phyloP scores from a whole-genome alignment of 805 yeast species.

The Starmerella etchellsii region DNA sequence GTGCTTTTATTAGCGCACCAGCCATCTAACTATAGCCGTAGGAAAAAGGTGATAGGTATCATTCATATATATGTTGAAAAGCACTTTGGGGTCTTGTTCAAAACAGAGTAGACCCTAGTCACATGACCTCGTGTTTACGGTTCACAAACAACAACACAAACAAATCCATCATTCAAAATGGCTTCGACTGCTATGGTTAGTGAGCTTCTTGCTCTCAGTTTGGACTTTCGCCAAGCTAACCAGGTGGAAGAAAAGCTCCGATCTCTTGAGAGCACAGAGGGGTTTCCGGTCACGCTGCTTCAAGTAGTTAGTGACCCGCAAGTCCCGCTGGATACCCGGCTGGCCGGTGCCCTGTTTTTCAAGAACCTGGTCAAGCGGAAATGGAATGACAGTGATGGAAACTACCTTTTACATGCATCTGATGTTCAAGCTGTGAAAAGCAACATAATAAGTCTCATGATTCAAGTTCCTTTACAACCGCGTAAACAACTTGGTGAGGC shows the following conservation, averaged over 20 bases:
- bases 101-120: too few relatives aligned
- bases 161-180: not conserved
- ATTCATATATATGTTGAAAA: too few relatives aligned
- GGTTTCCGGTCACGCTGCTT: slow-evolving; percentile 63
- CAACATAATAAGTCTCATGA: slow-evolving; percentile 80
- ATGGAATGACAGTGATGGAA: slow-evolving; percentile 88
- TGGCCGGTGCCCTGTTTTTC: slow-evolving; percentile 84
- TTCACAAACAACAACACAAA: too few relatives aligned
- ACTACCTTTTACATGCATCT: slow-evolving; percentile 42
- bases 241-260: slow-evolving; percentile 47
- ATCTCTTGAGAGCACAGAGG: slow-evolving; percentile 49
- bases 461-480: slow-evolving; percentile 48
- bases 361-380: slow-evolving; percentile 72
- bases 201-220: slow-evolving; percentile 22
- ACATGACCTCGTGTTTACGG: too few relatives aligned
- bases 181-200: slow-evolving; percentile 17
- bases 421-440: slow-evolving; percentile 59
- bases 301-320: slow-evolving; percentile 60
- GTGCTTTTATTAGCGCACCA: too few relatives aligned
- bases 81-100: too few relatives aligned
- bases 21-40: too few relatives aligned
- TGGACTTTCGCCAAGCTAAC: slow-evolving; percentile 22
- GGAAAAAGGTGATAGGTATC: too few relatives aligned
- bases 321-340: slow-evolving; percentile 44
- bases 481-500: slow-evolving; percentile 95